These are phyloP conservation scores for Incumbomyces lentus DNA, from an alignment of 2,329 filamentous ascomycete species.

Conservation along the genomic window DNA sequence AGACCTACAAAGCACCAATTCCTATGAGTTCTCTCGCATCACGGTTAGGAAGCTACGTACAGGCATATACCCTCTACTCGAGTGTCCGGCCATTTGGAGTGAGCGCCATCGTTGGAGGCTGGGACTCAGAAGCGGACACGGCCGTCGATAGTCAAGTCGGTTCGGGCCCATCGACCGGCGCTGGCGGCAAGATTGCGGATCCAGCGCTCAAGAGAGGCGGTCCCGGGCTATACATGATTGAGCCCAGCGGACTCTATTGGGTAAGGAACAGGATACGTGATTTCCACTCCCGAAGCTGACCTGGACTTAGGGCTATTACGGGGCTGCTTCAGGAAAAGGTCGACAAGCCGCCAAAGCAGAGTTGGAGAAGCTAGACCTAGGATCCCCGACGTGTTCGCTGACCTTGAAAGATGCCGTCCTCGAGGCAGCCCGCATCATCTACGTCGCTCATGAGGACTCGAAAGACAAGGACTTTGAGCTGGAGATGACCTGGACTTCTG, in stretches of 20 bases:
- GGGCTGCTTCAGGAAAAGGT: conserved; percentile 92
- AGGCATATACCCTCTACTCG: conserved; percentile 95
- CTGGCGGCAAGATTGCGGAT: conserved; percentile 66
- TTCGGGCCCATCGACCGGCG: conserved; percentile 62
- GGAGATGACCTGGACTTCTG: conserved; percentile 98
- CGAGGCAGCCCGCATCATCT: conserved; percentile 94
- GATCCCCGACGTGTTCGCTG: conserved; percentile 54
- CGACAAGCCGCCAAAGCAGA: conserved; percentile 95
- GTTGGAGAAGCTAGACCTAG: conserved; percentile 91
- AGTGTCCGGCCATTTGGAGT: conserved; percentile 95
- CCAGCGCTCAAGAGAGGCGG: conserved; percentile 62
- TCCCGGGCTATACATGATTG: conserved; percentile 96
- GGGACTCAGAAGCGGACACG: conserved; percentile 77
- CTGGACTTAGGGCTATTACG: conserved; percentile 68
- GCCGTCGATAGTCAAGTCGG: conserved; percentile 88
- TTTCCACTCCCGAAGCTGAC: conserved; percentile 65
- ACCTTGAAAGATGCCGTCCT: conserved; percentile 82
- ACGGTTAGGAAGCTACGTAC: conserved; percentile 90
- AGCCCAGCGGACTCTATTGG: conserved; percentile 95
- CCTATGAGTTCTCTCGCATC: conserved; percentile 77
- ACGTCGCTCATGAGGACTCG: conserved; percentile 94
- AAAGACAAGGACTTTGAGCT: conserved; percentile 99
- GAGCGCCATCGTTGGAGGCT: conserved; percentile 85
- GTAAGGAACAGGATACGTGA: conserved; percentile 64
- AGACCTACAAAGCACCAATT: conserved; percentile 90